Evolutionary conservation across 345 rosid genomes (phyloP), one percentile per base, ranked within the genome.

Genomic region (Bretschneidera sinensis): DNA sequence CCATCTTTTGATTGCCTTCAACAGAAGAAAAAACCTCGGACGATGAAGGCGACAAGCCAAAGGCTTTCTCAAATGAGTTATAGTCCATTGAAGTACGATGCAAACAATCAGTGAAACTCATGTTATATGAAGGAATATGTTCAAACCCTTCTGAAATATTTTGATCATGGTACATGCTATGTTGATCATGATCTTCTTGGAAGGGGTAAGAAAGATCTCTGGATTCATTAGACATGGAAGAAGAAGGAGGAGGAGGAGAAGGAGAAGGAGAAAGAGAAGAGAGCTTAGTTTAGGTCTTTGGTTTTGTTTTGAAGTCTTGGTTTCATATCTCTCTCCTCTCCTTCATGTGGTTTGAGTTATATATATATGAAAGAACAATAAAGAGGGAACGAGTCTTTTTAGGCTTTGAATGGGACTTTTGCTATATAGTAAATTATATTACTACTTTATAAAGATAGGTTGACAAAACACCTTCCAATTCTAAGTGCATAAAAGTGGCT

Each of bases 211-310:
- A 73, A 11, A 71, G 64, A 71, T 77, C 82, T 63, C 69, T 77
- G 8, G 57, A 66, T 54, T 82, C 85, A 66, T 78, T 73, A 70
- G 87, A 80, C 88, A 85, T 85, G 75, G 71, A 56, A 39, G 23
- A 51, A 58, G 50, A 28, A 33, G 14, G 61, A 31, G 54, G 28
- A 28, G 51, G 24, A 55, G 72, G 65, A 35, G 24, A 7, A 17
- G 48, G 17, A 25, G 57, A 1, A 48, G 39, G 14, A 5, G 48
- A 34, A 18, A 4, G 11, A 1, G 17, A n/a, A n/a, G n/a, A n/a
- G n/a, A n/a, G n/a, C n/a, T n/a, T n/a, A n/a, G n/a, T n/a, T n/a
- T n/a, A 43, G 21, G 47, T 10, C 17, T 52, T 34, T 11, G 34
- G 39, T 21, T 21, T 51, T 10, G n/a, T 18, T 5, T 13, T 53